These are phyloP conservation scores for Astragalus glycyphyllos DNA, from an alignment of 306 rosid species.

Conservation along the genomic window DNA sequence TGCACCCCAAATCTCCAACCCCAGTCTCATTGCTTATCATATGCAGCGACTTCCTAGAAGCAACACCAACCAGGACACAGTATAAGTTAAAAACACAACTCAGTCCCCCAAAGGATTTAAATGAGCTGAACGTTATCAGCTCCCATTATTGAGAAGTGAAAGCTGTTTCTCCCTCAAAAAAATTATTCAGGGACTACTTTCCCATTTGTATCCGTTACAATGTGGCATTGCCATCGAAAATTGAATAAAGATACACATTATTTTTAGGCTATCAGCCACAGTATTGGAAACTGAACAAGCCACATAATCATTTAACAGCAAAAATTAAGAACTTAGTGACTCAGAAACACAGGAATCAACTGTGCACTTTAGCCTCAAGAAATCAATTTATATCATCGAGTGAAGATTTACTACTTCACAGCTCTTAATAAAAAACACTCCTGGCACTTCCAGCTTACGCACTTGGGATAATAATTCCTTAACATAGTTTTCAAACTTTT, in stretches of 20 bases:
- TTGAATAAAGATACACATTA: slow-evolving; percentile 1
- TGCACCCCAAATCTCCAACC: slow-evolving; percentile 8
- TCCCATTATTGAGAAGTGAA: slow-evolving; percentile 21
- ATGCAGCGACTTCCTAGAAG: not conserved
- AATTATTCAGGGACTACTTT: not conserved
- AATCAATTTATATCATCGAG: not conserved
- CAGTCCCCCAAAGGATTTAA: slow-evolving; percentile 12
- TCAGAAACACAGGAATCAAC: not conserved
- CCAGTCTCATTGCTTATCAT: not conserved
- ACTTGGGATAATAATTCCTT: slow-evolving; percentile 9
- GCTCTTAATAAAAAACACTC: not conserved
- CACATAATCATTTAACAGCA: slow-evolving; percentile 8
- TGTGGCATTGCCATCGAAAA: slow-evolving; percentile 14
- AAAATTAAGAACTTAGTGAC: slow-evolving; percentile 1
- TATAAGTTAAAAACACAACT: slow-evolving; percentile 7
- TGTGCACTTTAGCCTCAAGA: not conserved
- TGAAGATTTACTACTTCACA: not conserved
- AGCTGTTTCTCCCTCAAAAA: not conserved
- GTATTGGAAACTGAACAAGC: slow-evolving; percentile 2
- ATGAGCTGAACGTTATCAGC: slow-evolving; percentile 3
- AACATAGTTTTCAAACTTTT: slow-evolving; percentile 1
- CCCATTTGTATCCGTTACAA: not conserved
- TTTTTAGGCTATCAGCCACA: slow-evolving; percentile 19
- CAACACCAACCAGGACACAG: not conserved
- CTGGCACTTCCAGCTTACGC: slow-evolving; percentile 1